Base-by-base conservation (phyloP, 495 filamentous ascomycete species). In the Beverwykella pulmonaria region DNA sequence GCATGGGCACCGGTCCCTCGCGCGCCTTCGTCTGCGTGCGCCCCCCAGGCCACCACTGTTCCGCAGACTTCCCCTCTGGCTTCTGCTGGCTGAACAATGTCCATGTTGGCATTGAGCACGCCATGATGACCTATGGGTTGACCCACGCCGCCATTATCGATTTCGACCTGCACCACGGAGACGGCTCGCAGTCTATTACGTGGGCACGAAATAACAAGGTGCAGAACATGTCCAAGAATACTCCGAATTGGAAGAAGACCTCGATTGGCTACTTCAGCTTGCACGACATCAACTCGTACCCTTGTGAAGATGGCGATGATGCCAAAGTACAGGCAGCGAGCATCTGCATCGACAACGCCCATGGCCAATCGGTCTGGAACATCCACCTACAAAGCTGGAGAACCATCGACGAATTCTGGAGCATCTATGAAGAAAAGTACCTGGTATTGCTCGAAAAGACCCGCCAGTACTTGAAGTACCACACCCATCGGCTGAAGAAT, bases 61-160 rank as follows among this genome's bases (percentile, higher is more conserved):
- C 93, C 4, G 86, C 92, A 2, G 83, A 86, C 41, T 85, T 88
- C 61, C 94, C 94, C 0, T 97, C 92, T 1, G 94, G 94, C 1
- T 98, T 98, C 75, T 98, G 94, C 78, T 98, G 94, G 94, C 76
- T 98, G 59, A 98, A 98, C 76, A 98, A 98, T 74, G 92, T 98
- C 7, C 93, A 97, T 73, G 92, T 98, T 32, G 95, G 94, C 0
- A 96, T 98, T 62, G 90, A 93, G 70, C 89, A 97, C 72, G 94
- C 88, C 12, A 87, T 90, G 4, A 83, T 90, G 61, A 84, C 82
- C 53, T 87, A 97, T 72, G 93, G 90, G 7, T 75, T 98, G 44
- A 97, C 92, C 0, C 94, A 98, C 75, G 93, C 92, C 0, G 94
- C 92, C 5, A 98, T 98, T 66, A 86, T 98, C 68, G 94, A 98